A percentile compares a stretch with the other conserved stretches of the same genome.
Evolutionary conservation across 306 rosid genomes (phyloP).

Genomic region (Argentina anserina): DNA sequence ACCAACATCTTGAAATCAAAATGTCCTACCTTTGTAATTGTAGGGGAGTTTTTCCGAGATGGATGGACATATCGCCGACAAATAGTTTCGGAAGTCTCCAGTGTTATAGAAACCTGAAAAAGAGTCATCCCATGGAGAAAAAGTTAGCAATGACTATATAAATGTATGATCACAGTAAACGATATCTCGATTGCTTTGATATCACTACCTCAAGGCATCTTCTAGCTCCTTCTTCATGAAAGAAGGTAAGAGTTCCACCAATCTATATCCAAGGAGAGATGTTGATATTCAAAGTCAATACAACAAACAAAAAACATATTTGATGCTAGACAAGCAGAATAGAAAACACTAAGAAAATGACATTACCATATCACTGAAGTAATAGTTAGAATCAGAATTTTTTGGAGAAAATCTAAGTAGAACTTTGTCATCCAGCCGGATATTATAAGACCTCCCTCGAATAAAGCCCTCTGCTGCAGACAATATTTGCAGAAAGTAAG

Average conservation of each 20-base stretch:
- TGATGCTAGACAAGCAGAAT: conserved; percentile 11
- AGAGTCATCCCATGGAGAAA: conserved; percentile 21
- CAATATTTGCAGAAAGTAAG: conserved; percentile 55
- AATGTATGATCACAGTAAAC: conserved; percentile 1
- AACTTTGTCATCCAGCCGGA: conserved; percentile 84
- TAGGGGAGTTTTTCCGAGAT: conserved; percentile 90
- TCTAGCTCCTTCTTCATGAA: conserved; percentile 80
- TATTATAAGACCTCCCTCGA: conserved; percentile 97
- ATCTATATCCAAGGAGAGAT: conserved; percentile 42
- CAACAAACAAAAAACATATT: neutral
- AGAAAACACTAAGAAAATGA: conserved; percentile 9
- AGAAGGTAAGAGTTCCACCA: conserved; percentile 95
- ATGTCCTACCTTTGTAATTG: conserved; percentile 74
- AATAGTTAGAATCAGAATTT: conserved; percentile 83
- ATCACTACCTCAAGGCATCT: conserved; percentile 94
- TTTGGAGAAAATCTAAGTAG: conserved; percentile 94
- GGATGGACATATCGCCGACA: conserved; percentile 73
- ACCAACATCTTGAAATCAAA: neutral
- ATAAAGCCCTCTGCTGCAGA: conserved; percentile 96
- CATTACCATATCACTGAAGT: conserved; percentile 88
- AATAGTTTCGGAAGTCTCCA: conserved; percentile 94
- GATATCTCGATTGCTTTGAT: conserved; percentile 21
- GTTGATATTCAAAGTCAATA: conserved; percentile 5
- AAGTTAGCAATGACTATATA: conserved; percentile 11
- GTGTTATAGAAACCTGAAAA: conserved; percentile 67